Evolutionary conservation across 2,329 filamentous ascomycete genomes (phyloP), one percentile per base, ranked within the genome.

Genomic region (Hortaea werneckii): DNA sequence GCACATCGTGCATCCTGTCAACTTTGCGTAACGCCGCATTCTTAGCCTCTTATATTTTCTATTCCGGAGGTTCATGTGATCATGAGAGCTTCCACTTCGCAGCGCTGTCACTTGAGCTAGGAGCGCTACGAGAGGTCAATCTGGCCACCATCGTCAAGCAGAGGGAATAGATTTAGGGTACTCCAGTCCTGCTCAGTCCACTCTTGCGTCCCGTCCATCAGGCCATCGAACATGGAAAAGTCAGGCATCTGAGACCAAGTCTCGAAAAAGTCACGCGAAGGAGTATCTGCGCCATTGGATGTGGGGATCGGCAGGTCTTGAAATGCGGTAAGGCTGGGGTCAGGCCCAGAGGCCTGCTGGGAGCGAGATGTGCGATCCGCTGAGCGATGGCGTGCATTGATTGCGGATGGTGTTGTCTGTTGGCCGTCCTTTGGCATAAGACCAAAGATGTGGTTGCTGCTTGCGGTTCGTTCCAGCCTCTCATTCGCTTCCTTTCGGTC

Each of bases 391-490:
- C 32, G 32, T 9, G 32, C 32, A n/a, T 3, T 2, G 9, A n/a
- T 9, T 2, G 2, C n/a, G 9, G 32, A 35, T n/a, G n/a, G 32
- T 9, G n/a, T 9, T 9, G 32, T 12, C 10, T 27, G 20, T 8
- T 11, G 29, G 6, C 11, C 28, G 13, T 28, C 12, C 10, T 20
- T 27, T 29, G 53, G 46, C 10, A 54, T 20, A 26, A 60, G 47
- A 9, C 58, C 58, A 40, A 60, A 60, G 8, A 60, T 45, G 20
- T 58, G 50, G 56, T 55, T 6, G 57, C 59, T n/a, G 56, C 55
- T 43, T 55, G 52, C 32, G 55, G 43, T 58, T 8, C 57, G 46
- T 40, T 52, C 46, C 4, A 42, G 49, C 6, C 54, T 50, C 6
- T 55, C 40, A 9, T 47, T 50, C 8, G 50, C 40, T 34, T 60